Evolutionary conservation across 2,329 filamentous ascomycete species (phyloP), one percentile per base, ranked within the genome.

Genomic region (Pseudogymnoascus sp.): DNA sequence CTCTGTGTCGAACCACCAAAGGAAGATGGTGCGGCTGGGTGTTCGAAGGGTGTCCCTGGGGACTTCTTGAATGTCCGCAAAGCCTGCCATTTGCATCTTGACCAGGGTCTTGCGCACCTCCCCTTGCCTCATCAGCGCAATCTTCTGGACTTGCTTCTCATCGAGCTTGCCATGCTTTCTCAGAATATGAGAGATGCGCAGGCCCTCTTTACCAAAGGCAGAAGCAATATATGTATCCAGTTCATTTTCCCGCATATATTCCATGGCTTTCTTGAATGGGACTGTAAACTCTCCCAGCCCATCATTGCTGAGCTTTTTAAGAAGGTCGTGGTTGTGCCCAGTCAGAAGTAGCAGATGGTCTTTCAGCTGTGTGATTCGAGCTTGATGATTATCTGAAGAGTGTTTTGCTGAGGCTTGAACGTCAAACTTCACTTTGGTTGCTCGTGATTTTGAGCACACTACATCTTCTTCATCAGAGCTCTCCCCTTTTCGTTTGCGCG

Each of bases 41-140:
- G 89, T 84, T 35, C 92, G 87, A 65, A 87, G 88, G 67, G 88
- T 88, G 70, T 97, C 93, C 67, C 90, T 90, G 0, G 94, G 94
- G 0, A 99, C 88, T 77, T 99, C 94, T 74, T 99, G 94, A 5
- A 96, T 85, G 67, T 97, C 91, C 11, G 96, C 85, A 64, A 94
- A 87, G 1, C 94, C 93, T 16, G 86, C 86, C 73, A 91, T 87
- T 68, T 96, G 90, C 82, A 99, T 90, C 65, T 87, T 85, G 12
- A 90, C 87, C 75, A 97, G 87, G 65, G 92, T 89, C 63, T 88
- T 86, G 55, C 94, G 90, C 23, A 97, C 85, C 61, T 96, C 91
- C 63, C 88, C 86, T 69, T 93, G 90, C 63, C 89, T 88, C 79
- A 97, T 88, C 64, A 99, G 83, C 61, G 89, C 90, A 62, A 92